A percentile compares a stretch with the other conserved stretches of the same genome.
phyloP scores from a whole-genome alignment of 2,329 filamentous ascomycete species.

The Xylariaceae sp. region DNA sequence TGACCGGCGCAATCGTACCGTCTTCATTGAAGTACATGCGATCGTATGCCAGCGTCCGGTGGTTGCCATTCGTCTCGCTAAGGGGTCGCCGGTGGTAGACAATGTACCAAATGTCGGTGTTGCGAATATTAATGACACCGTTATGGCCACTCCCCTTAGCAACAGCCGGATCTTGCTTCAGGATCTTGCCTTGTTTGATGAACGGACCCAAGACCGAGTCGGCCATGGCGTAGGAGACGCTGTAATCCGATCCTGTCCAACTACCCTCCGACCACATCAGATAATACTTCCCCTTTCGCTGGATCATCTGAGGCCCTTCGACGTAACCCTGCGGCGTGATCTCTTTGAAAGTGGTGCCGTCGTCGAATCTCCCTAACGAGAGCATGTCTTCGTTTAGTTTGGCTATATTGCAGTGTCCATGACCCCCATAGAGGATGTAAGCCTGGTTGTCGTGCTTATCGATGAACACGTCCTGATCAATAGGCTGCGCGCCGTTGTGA shows the following conservation, averaged over 20 bases:
- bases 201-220: slow-evolving; percentile 40
- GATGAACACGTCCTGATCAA: slow-evolving; percentile 41
- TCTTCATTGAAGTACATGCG: slow-evolving; percentile 42
- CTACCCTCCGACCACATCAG: slow-evolving; percentile 42
- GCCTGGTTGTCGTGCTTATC: slow-evolving; percentile 35
- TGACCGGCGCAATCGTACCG: slow-evolving; percentile 38
- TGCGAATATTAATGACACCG: slow-evolving; percentile 36
- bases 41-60: slow-evolving; percentile 44
- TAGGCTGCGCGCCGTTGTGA: slow-evolving; percentile 43
- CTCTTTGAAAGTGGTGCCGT: slow-evolving; percentile 36
- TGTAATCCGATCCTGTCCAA: slow-evolving; percentile 43
- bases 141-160: slow-evolving; percentile 38
- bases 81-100: slow-evolving; percentile 43
- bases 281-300: slow-evolving; percentile 38
- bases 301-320: slow-evolving; percentile 41
- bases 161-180: slow-evolving; percentile 33
- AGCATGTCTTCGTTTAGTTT: slow-evolving; percentile 41
- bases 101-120: slow-evolving; percentile 39
- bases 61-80: slow-evolving; percentile 40
- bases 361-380: slow-evolving; percentile 37
- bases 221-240: slow-evolving; percentile 40
- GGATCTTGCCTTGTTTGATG: slow-evolving; percentile 33
- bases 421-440: slow-evolving; percentile 42
- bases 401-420: slow-evolving; percentile 38
- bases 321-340: slow-evolving; percentile 43